Base-by-base conservation (phyloP, 768 basidiomycete species). In the Lactarius psammicola region DNA sequence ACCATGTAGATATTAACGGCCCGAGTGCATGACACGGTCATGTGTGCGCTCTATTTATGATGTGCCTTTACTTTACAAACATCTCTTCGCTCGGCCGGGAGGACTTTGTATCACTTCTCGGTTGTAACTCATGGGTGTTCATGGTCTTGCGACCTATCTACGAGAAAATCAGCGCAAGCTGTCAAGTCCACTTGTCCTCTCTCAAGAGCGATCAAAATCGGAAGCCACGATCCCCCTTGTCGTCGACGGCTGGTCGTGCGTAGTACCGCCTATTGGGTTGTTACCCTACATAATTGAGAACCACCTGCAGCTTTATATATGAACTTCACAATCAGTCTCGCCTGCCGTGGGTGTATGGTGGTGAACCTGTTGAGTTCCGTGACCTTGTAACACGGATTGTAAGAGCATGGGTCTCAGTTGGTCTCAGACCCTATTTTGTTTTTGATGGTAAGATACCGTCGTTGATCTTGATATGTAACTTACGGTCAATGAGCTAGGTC, bases 221-320 rank as follows among this genome's bases (percentile, higher is more conserved):
- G 51, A 30, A 26, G 67, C 56, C 46, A 13, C 64, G 20, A 78
- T 81, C 23, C 78, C 84, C 36, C 77, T 92, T 65, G 87, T 94
- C 10, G 83, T 94, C 58, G 92, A 94, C 77, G 92, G 85, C 54
- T 92, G 88, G 90, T 92, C 92, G 92, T 94, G 75, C 86, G 92
- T 87, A 26, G 92, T 87, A 18, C 30, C 36, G 23, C 56, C 26
- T 26, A 42, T 54, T 49, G 57, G 46, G 63, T 40, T 64, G 9
- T 65, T 66, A 33, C 26, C 58, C 62, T 34, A 54, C 56, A 59
- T 63, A 36, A 36, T 56, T 38, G 8, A 67, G 64, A 64, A 56
- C 34, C 33, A 34, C 23, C 34, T 49, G 28, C 28, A 94, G 92
- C 42, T 91, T 94, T 76, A 89, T 94, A 66, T 93, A 87, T 73